Evolutionary conservation across 805 yeast species (phyloP).

Genomic region (Candida khao-thaluensis): DNA sequence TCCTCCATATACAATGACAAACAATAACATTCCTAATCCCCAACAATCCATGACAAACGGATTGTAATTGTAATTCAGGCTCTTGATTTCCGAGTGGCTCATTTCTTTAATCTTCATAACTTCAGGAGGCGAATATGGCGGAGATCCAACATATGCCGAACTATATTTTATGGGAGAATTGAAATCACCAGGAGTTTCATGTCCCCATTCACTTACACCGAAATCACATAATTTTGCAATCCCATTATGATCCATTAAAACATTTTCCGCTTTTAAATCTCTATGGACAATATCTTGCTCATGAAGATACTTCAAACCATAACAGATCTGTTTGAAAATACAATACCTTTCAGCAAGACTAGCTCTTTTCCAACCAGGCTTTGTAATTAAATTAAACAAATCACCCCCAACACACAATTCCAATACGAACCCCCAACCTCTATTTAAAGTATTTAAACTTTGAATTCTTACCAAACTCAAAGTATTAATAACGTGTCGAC

Average conservation of each 20-base stretch:
- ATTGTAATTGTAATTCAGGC: conserved; percentile 47
- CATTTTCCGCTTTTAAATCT: conserved; percentile 75
- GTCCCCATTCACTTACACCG: conserved; percentile 71
- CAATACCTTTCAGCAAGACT: conserved; percentile 57
- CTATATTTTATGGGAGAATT: conserved; percentile 38
- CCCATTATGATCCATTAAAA: conserved; percentile 58
- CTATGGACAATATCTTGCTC: conserved; percentile 66
- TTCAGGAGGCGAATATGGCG: conserved; percentile 81
- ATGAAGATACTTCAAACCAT: conserved; percentile 63
- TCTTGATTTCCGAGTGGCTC: conserved; percentile 28
- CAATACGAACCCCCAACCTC: conserved; percentile 78
- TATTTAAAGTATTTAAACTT: conserved; percentile 48
- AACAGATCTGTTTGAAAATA: conserved; percentile 63
- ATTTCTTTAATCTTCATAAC: conserved; percentile 51
- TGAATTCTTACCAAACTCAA: conserved; percentile 57
- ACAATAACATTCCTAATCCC: conserved; percentile 69
- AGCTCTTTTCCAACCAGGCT: conserved; percentile 58
- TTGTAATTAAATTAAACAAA: conserved; percentile 52
- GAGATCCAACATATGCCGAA: conserved; percentile 66
- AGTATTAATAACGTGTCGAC: conserved; percentile 60
- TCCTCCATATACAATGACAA: conserved; percentile 55
- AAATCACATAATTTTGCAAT: conserved; percentile 70
- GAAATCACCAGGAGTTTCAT: conserved; percentile 51
- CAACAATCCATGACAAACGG: conserved; percentile 71
- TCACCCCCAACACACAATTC: conserved; percentile 65